Conservation (phyloP, 1,284 basidiomycete genomes). For the Bothia castanella region DNA sequence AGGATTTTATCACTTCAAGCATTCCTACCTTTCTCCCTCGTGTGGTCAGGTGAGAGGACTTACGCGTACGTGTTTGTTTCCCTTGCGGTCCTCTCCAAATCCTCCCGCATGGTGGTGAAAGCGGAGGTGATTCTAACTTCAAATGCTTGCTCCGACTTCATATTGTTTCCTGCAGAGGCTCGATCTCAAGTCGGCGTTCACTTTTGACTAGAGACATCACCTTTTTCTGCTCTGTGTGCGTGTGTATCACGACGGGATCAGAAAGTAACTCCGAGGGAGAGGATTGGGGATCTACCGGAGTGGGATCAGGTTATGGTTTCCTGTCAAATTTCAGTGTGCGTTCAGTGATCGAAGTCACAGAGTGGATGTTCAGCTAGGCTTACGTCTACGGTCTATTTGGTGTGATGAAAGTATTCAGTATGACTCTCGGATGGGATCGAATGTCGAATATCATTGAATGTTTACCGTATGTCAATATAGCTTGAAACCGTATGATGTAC, state of each 20-base stretch:
- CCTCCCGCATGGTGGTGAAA: slow-evolving; percentile 19
- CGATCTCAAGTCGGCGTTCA: background rate
- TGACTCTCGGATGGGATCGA: no score
- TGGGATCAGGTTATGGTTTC: slow-evolving; percentile 7
- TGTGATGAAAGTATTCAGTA: slow-evolving; percentile 9
- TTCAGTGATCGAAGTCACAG: background rate
- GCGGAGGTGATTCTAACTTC: slow-evolving; percentile 20
- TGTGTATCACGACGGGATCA: slow-evolving; percentile 5
- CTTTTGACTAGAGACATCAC: slow-evolving; percentile 5
- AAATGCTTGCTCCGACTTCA: slow-evolving; percentile 23
- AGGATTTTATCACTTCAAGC: slow-evolving; percentile 25
- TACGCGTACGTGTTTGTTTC: slow-evolving; percentile 28
- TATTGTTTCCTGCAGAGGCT: slow-evolving; percentile 6
- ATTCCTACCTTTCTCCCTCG: slow-evolving; percentile 1
- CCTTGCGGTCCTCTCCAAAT: slow-evolving; percentile 12
- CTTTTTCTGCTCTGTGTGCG: slow-evolving; percentile 14
- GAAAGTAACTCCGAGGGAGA: background rate
- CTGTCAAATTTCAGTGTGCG: slow-evolving; percentile 11
- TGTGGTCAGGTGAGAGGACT: slow-evolving; percentile 10
- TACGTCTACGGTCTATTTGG: slow-evolving; percentile 17
- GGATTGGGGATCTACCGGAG: slow-evolving; percentile 16
- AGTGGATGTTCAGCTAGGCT: slow-evolving; percentile 9
- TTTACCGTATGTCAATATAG: slow-evolving; percentile 24
- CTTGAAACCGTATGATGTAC: background rate
- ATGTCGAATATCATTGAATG: no score